Base-by-base conservation (phyloP, 805 yeast genomes). In the Sugiyamaella chiloensis region DNA sequence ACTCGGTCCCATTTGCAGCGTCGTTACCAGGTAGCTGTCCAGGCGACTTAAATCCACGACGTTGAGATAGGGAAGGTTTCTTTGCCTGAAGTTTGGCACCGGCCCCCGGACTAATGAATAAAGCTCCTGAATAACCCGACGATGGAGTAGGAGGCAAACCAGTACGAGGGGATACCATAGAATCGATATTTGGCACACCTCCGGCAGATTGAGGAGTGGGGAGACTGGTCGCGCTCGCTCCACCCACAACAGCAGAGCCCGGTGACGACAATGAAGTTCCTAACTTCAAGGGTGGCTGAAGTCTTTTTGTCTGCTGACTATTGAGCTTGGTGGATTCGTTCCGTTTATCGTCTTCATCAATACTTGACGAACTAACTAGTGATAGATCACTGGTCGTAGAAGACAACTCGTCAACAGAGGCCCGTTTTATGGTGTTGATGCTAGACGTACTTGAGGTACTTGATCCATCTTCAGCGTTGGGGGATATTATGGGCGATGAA, bases 21-120 rank as follows among this genome's bases (percentile, higher is more conserved):
- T 17, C 7, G 7, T 14, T 5, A 11, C 31, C 32, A 24, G 34
- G 42, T 5, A 24, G 32, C 20, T 26, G 45, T 27, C 34, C 39
- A 4, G 43, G 49, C 21, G 48, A 40, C 27, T 56, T 11, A 55
- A 67, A 48, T n/a, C 71, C 67, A 12, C 71, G 62, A n/a, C 70
- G 60, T 46, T 63, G 60, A 19, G 70, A 65, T 30, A 65, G 57
- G 14, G 66, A 56, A n/a, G 61, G 56, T 39, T 57, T 52, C 40
- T 61, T 62, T 36, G 43, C 51, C 27, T 56, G 57, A 26, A 34
- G 48, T 30, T 48, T 45, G 47, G 59, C 47, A 11, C 58, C 43
- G 34, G 52, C 52, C 46, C 50, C 40, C 47, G 51, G 55, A 52
- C 51, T 51, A 44, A 56, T 55, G 60, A 61, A 47, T 57, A 61